Evolutionary conservation across 371 early-diverging fungal genomes (phyloP).

Genomic region (Mucor mucedo): DNA sequence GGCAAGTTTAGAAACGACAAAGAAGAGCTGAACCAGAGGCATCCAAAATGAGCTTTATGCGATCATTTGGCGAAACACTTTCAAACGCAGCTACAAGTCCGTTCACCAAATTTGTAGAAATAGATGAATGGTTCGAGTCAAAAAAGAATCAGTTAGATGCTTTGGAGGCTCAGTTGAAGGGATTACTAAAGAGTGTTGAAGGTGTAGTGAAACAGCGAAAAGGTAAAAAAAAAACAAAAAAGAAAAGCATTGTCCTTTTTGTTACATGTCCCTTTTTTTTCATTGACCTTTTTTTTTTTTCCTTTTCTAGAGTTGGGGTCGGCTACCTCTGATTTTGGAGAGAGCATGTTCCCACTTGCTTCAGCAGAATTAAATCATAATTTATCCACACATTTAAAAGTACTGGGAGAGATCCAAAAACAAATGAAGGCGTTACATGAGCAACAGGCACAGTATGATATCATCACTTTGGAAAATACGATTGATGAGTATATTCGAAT

Average conservation of each 20-base stretch:
- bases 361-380: slow-evolving; percentile 74
- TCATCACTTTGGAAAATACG: slow-evolving; percentile 74
- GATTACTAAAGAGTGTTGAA: slow-evolving; percentile 83
- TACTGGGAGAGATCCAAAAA: slow-evolving; percentile 80
- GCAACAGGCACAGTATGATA: slow-evolving; percentile 73
- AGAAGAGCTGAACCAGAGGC: slow-evolving; percentile 54
- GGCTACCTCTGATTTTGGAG: slow-evolving; percentile 84
- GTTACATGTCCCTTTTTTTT: background rate
- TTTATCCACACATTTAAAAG: slow-evolving; percentile 65
- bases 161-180: slow-evolving; percentile 85
- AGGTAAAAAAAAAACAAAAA: slow-evolving; percentile 37
- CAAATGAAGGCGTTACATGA: slow-evolving; percentile 79
- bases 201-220: slow-evolving; percentile 80
- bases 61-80: slow-evolving; percentile 55
- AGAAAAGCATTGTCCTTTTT: background rate
- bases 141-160: slow-evolving; percentile 80
- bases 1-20: slow-evolving; percentile 43
- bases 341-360: slow-evolving; percentile 78
- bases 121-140: slow-evolving; percentile 79
- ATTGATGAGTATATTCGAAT: slow-evolving; percentile 91
- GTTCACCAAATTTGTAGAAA: slow-evolving; percentile 51
- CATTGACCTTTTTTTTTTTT: background rate
- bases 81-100: slow-evolving; percentile 52
- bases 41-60: slow-evolving; percentile 44
- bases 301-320: slow-evolving; percentile 64